A percentile compares a stretch with the other conserved stretches of the same genome.
phyloP scores from a whole-genome alignment of 805 yeast genomes.

The Schwanniomyces sp. region DNA sequence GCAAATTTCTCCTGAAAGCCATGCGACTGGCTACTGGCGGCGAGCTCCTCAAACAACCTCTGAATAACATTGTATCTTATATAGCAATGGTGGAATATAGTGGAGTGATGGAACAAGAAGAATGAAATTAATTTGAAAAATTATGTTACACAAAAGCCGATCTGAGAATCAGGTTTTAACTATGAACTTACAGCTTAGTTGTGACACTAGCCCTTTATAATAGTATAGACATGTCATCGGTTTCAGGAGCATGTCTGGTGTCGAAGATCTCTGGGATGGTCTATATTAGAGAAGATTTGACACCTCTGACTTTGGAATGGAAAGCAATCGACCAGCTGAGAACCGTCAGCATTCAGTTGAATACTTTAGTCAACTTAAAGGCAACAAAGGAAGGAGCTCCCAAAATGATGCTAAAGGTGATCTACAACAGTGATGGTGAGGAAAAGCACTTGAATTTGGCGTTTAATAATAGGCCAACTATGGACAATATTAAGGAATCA shows the following conservation, averaged over 20 bases:
- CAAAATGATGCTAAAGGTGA: constrained; percentile 63
- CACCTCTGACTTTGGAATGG: constrained; percentile 44
- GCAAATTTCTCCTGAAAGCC: background rate
- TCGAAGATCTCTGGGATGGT: constrained; percentile 42
- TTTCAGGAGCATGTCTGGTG: constrained; percentile 45
- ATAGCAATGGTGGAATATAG: background rate
- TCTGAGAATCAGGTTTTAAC: background rate
- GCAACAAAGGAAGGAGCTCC: constrained; percentile 69
- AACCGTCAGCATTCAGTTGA: constrained; percentile 33
- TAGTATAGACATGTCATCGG: constrained; percentile 15
- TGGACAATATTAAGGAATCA: constrained; percentile 70
- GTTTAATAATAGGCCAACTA: constrained; percentile 69
- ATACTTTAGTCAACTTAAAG: constrained; percentile 47
- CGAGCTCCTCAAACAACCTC: background rate
- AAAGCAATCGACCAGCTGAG: constrained; percentile 41
- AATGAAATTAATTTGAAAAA: background rate
- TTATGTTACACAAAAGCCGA: background rate
- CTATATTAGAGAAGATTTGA: constrained; percentile 38
- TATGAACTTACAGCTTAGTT: background rate
- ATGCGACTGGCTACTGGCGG: background rate
- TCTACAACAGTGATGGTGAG: constrained; percentile 40
- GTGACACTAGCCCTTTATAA: background rate
- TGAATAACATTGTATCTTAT: background rate
- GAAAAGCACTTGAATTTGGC: constrained; percentile 46
- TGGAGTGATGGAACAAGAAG: background rate